Percentiles rank a stretch among this genome's conserved stretches.
Conservation (phyloP, 1,139 yeast species). For the Hanseniaspora gamundiae region DNA sequence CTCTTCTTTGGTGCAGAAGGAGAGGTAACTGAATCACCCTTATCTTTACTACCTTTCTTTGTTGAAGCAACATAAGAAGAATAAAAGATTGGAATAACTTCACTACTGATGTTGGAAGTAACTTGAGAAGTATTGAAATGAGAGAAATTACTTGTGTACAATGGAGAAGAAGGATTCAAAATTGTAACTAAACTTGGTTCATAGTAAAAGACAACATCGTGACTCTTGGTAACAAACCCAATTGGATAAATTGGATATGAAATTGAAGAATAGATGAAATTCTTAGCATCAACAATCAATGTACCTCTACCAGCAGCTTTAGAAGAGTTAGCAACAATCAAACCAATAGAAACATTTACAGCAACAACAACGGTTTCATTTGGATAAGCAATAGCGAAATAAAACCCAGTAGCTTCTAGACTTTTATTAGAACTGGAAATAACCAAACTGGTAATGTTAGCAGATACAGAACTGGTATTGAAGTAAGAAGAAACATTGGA, state of each 20-base stretch:
- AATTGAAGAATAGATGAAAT: constrained; percentile 20
- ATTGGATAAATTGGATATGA: constrained; percentile 18
- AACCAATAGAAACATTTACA: constrained; percentile 14
- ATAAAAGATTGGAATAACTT: constrained; percentile 14
- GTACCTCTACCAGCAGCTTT: constrained; percentile 18
- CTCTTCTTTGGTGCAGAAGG: too few species aligned
- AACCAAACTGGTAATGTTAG: constrained; percentile 16
- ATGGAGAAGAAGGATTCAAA: constrained; percentile 13
- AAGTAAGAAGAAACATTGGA: constrained; percentile 4
- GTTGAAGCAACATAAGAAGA: too few species aligned
- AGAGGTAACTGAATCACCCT: too few species aligned
- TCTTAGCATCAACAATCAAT: constrained; percentile 14
- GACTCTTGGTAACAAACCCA: constrained; percentile 13
- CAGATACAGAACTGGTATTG: constrained; percentile 13
- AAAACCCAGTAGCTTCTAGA: constrained; percentile 21
- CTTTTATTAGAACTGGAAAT: constrained; percentile 16
- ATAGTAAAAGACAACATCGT: constrained; percentile 16
- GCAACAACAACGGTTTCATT: constrained; percentile 19
- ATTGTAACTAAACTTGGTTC: constrained; percentile 16
- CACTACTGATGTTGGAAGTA: constrained; percentile 11
- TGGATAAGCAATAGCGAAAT: constrained; percentile 18
- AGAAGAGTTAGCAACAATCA: constrained; percentile 17
- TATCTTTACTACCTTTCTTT: too few species aligned
- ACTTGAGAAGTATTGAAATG: constrained; percentile 15
- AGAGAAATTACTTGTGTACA: constrained; percentile 12